Percentiles rank a stretch among this genome's conserved stretches.
phyloP scores from a whole-genome alignment of 352 stramenopile genomes.

The Globisporangium echinulatum region DNA sequence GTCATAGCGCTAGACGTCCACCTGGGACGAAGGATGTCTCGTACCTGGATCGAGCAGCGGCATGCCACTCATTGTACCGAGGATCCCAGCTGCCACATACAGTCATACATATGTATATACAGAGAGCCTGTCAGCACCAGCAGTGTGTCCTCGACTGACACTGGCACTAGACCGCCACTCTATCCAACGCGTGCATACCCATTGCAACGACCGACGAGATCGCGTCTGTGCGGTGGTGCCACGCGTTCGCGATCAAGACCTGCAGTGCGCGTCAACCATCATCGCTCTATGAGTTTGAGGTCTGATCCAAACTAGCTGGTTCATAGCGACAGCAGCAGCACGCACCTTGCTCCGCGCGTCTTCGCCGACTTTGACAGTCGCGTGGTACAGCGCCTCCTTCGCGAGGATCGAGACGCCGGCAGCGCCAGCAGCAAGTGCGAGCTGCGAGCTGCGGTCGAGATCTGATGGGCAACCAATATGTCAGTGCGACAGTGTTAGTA shows the following conservation, averaged over 20 bases:
- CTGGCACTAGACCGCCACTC: no score
- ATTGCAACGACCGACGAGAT: constrained; percentile 88
- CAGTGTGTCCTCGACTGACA: no score
- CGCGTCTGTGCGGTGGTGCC: constrained; percentile 91
- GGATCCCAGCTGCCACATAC: constrained; percentile 38
- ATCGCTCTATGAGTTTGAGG: background rate
- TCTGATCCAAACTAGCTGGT: no score
- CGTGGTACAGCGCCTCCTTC: constrained; percentile 93
- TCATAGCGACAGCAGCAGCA: no score
- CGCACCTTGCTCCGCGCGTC: constrained; percentile 84
- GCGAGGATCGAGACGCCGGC: constrained; percentile 87
- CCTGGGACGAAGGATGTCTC: no score
- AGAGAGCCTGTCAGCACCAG: no score
- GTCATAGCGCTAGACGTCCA: no score
- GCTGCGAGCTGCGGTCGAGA: constrained; percentile 43
- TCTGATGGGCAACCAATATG: constrained; percentile 15
- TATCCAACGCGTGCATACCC: constrained; percentile 11
- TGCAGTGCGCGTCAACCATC: constrained; percentile 14
- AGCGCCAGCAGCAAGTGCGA: constrained; percentile 74
- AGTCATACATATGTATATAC: background rate
- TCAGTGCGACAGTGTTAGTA: no score
- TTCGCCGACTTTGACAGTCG: constrained; percentile 90
- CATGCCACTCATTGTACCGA: constrained; percentile 61
- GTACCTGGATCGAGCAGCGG: constrained; percentile 68
- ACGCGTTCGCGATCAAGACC: constrained; percentile 97